Conservation (phyloP, 257 asterid species). For the Nyctanthes arbortristis region DNA sequence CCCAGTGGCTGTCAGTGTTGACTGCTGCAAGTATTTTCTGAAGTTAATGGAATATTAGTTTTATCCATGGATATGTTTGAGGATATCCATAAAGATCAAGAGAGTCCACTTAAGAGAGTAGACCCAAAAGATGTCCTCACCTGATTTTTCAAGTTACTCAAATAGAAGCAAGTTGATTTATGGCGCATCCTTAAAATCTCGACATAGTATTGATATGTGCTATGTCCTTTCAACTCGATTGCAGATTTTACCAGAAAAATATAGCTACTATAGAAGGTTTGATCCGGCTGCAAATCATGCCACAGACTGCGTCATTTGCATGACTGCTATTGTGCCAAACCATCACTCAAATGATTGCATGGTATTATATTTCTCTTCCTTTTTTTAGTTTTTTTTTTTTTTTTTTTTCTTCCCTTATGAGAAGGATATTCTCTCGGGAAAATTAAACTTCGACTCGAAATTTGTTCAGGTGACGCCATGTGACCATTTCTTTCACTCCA, state of each 20-base stretch:
- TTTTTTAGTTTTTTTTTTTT: not conserved
- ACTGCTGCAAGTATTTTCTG: not conserved
- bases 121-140: too few species aligned
- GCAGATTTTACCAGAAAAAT: constrained; percentile 94
- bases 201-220: constrained; percentile 5
- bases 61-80: not conserved
- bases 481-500: constrained; percentile 92
- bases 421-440: not conserved
- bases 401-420: too few species aligned
- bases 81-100: too few species aligned
- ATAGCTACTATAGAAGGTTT: constrained; percentile 76
- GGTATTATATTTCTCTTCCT: constrained; percentile 44
- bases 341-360: constrained; percentile 81
- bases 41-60: not conserved
- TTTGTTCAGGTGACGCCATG: constrained; percentile 79
- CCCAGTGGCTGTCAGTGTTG: not conserved
- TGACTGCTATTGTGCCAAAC: constrained; percentile 74
- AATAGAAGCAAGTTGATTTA: not conserved
- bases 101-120: too few species aligned
- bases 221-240: constrained; percentile 6
- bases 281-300: constrained; percentile 61
- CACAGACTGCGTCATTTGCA: constrained; percentile 90
- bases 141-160: not conserved
- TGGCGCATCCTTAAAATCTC: not conserved
- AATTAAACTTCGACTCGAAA: not conserved